These are phyloP conservation scores for Ramularia endophylla DNA, from an alignment of 2,329 filamentous ascomycete species.

Conservation along the genomic window DNA sequence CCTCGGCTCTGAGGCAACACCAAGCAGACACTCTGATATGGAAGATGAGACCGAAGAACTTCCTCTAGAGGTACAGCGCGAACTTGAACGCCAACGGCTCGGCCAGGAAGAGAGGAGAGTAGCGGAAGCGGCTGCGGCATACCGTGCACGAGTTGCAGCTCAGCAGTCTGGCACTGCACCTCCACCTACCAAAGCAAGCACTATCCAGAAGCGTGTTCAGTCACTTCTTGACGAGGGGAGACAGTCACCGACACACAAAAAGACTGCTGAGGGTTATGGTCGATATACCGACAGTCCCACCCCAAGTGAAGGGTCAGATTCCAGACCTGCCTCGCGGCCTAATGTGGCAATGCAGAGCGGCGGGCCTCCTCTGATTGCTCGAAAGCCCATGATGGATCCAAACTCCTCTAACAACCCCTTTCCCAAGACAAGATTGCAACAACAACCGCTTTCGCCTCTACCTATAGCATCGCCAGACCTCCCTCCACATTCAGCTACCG, in stretches of 20 bases:
- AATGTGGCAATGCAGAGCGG: constrained; percentile 8
- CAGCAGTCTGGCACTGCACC: constrained; percentile 47
- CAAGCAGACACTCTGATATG: constrained; percentile 50
- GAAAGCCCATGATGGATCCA: constrained; percentile 18
- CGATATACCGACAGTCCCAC: constrained; percentile 61
- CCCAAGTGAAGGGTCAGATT: constrained; percentile 2
- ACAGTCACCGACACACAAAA: constrained; percentile 47
- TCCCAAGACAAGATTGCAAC: constrained; percentile 19
- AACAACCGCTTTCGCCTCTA: constrained; percentile 3
- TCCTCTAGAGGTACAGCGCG: constrained; percentile 81
- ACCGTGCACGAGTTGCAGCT: constrained; percentile 66
- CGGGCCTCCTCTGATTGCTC: constrained; percentile 19
- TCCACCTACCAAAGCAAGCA: constrained; percentile 63
- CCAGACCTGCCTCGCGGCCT: constrained; percentile 9
- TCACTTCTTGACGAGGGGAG: constrained; percentile 74
- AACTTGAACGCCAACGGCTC: constrained; percentile 75
- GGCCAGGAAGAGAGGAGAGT: constrained; percentile 87
- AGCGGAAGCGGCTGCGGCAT: constrained; percentile 81
- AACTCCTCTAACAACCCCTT: constrained; percentile 19
- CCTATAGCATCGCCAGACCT: neutral
- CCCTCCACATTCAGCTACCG: constrained; percentile 6
- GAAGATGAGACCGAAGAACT: constrained; percentile 62
- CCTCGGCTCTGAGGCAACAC: constrained; percentile 68
- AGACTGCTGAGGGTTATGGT: constrained; percentile 85
- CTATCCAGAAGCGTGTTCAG: constrained; percentile 88